Evolutionary conservation across 495 filamentous ascomycete genomes (phyloP).

Genomic region (Amphirosellinia nigrospora): DNA sequence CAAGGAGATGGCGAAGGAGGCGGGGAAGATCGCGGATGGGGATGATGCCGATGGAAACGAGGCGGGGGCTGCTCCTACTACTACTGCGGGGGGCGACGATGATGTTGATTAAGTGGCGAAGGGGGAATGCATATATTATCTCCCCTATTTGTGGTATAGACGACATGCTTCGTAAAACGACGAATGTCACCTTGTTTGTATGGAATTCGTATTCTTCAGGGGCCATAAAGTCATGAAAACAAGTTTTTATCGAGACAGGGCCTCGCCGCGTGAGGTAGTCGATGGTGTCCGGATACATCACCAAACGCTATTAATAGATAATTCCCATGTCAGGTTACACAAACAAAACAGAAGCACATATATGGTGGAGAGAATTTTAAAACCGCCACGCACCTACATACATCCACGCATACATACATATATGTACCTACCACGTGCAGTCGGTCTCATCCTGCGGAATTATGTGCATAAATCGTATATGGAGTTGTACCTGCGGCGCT

Average conservation of each 20-base stretch:
- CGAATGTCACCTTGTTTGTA: neutral
- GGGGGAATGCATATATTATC: neutral
- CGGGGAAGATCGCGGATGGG: neutral
- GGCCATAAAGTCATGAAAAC: neutral
- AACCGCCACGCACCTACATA: too few species aligned
- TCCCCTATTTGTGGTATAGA: neutral
- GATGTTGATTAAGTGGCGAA: slow-evolving; percentile 11
- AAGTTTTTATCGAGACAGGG: neutral
- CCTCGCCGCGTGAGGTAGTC: neutral
- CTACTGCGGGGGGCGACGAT: neutral
- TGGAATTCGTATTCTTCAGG: too few species aligned
- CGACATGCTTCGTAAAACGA: too few species aligned
- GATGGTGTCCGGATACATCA: neutral
- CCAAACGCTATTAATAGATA: neutral
- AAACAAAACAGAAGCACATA: neutral
- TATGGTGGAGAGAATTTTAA: neutral
- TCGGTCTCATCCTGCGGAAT: neutral
- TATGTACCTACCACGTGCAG: too few species aligned
- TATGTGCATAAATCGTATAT: neutral
- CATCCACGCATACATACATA: too few species aligned
- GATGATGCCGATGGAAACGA: neutral
- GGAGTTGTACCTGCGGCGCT: neutral
- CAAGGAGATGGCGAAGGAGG: neutral
- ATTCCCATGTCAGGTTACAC: neutral
- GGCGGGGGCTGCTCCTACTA: neutral